Evolutionary conservation across 2,329 filamentous ascomycete species (phyloP).

Genomic region (Diaporthe velutina): DNA sequence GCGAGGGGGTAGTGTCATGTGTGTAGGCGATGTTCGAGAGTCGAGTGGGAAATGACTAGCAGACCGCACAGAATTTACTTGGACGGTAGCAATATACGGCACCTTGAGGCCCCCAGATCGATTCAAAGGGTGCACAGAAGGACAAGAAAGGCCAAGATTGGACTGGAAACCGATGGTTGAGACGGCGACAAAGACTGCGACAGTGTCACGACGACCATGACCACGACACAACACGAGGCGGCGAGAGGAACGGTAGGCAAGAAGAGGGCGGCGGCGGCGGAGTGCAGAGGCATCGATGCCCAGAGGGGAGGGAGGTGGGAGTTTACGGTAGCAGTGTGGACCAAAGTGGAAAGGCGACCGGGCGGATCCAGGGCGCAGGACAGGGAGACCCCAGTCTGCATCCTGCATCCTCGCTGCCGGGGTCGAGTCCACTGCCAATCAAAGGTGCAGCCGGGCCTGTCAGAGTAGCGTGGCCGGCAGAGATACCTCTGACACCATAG

Average conservation of each 20-base stretch:
- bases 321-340: constrained; percentile 16
- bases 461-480: neutral
- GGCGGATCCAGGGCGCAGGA: neutral
- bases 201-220: neutral
- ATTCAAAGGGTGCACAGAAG: neutral
- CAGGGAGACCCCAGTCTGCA: constrained; percentile 11
- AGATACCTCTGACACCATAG: constrained; percentile 19
- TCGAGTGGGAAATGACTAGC: constrained; percentile 18
- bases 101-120: neutral
- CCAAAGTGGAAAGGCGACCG: constrained; percentile 25
- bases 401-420: constrained; percentile 12
- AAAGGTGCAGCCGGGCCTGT: constrained; percentile 8
- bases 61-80: neutral
- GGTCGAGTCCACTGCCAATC: constrained; percentile 31
- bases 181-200: constrained; percentile 1
- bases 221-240: constrained; percentile 15
- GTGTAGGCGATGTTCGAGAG: constrained; percentile 17
- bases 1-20: constrained; percentile 22
- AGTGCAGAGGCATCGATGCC: constrained; percentile 13
- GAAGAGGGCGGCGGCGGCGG: constrained; percentile 12
- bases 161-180: neutral
- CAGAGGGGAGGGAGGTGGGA: constrained; percentile 13
- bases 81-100: neutral
- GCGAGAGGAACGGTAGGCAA: neutral
- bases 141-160: constrained; percentile 3